Evolutionary conservation across 371 early-diverging fungal species (phyloP).

Genomic region (Conidiobolus incongruus): DNA sequence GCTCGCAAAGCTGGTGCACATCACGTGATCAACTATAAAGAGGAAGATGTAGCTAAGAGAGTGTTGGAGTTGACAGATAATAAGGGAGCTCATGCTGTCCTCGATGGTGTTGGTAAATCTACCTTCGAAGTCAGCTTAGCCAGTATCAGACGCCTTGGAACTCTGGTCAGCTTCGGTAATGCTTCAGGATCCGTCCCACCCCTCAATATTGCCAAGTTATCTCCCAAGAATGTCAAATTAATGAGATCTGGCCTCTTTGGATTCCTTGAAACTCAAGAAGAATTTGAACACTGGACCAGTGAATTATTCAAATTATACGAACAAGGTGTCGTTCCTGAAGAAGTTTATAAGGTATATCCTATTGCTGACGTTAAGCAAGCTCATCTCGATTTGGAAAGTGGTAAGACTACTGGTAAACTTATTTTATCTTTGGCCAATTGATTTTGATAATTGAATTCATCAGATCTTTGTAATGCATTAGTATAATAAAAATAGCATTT

Average conservation of each 20-base stretch:
- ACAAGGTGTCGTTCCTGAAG: constrained; percentile 32
- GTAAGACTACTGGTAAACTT: constrained; percentile 56
- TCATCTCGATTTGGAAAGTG: constrained; percentile 53
- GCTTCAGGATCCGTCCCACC: constrained; percentile 71
- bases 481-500: too few species aligned
- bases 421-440: too few species aligned
- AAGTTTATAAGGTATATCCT: constrained; percentile 47
- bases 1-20: constrained; percentile 54
- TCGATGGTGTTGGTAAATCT: constrained; percentile 78
- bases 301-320: constrained; percentile 28
- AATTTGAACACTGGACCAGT: constrained; percentile 29
- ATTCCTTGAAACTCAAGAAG: constrained; percentile 41
- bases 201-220: constrained; percentile 34
- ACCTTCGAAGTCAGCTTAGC: constrained; percentile 60
- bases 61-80: constrained; percentile 32
- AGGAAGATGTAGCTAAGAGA: constrained; percentile 28
- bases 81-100: constrained; percentile 64
- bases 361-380: constrained; percentile 50
- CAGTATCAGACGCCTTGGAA: constrained; percentile 50
- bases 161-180: constrained; percentile 78
- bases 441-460: too few species aligned
- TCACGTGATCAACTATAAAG: constrained; percentile 46
- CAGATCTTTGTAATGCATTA: too few species aligned
- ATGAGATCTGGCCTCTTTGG: constrained; percentile 54
- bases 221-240: constrained; percentile 45